Evolutionary conservation across 345 rosid genomes (phyloP), one percentile per base, ranked within the genome.

Genomic region (Balakata baccata): DNA sequence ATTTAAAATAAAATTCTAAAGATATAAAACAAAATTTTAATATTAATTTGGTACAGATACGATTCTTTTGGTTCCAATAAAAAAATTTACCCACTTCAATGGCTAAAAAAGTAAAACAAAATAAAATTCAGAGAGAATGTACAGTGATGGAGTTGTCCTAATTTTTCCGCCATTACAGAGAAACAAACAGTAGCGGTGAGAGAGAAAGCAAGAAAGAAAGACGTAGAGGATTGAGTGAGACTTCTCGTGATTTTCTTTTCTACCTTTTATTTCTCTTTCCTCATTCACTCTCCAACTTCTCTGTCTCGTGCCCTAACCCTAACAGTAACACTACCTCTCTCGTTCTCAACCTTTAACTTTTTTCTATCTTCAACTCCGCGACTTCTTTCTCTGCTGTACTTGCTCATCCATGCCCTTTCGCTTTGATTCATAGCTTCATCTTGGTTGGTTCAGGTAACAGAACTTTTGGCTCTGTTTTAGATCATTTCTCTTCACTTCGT

Each of bases 181-280:
- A 76, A 64, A 78, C 58, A 16, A 77, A 74, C 79, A 74, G 76
- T 38, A 56, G 47, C 29, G 9, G 50, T n/a, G 67, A 10, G 13
- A 37, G 22, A 68, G 12, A 65, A 16, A 23, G 5, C 6, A 16
- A 9, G 3, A 16, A 6, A 14, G 7, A 29, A 25, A 14, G 18
- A 46, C 0, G 16, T 0, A 2, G 66, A 45, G 23, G 16, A 17
- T 20, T 1, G 23, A 67, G 25, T 61, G n/a, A 23, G 58, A 59
- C 80, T 76, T 76, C 81, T 83, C 83, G 83, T 83, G 85, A 78
- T 79, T 74, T 63, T 43, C 68, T 64, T 80, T 37, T 70, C 81
- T 25, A 59, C 18, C 57, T 43, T 72, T 52, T 50, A 37, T 68
- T 64, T 64, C 86, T 81, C 84, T 81, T 75, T 78, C 85, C 47